Conservation (phyloP, 2,329 filamentous ascomycete genomes). For the Ascochyta lentis region DNA sequence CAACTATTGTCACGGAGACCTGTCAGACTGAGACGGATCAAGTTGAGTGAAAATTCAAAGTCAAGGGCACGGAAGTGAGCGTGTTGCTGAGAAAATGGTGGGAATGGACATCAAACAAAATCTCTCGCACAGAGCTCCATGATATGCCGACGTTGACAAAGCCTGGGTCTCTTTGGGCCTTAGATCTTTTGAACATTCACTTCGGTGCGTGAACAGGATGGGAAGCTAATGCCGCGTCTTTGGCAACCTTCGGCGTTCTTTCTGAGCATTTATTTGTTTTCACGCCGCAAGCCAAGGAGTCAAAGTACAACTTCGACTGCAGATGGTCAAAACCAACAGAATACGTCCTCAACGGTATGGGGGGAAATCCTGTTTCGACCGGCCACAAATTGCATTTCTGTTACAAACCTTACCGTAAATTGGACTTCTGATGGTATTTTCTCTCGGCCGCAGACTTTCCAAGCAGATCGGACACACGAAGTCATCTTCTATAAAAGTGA, state of each 20-base stretch:
- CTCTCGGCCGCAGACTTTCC: constrained; percentile 1
- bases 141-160: background rate
- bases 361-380: constrained; percentile 2
- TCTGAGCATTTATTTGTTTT: constrained; percentile 2
- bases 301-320: background rate
- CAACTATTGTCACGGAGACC: background rate
- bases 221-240: constrained; percentile 1
- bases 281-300: background rate
- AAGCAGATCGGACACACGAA: constrained; percentile 1
- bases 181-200: constrained; percentile 1
- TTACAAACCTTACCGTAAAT: constrained; percentile 4
- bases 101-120: constrained; percentile 7
- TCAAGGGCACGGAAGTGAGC: background rate
- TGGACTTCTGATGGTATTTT: background rate
- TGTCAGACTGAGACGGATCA: constrained; percentile 2
- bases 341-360: constrained; percentile 7
- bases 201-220: constrained; percentile 5
- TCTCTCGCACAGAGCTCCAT: background rate
- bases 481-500: constrained; percentile 13
- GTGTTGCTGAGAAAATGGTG: background rate
- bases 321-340: constrained; percentile 1
- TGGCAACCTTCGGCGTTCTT: constrained; percentile 2
- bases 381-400: constrained; percentile 2
- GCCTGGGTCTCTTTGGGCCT: constrained; percentile 1
- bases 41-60: background rate